Evolutionary conservation across 2,329 filamentous ascomycete species (phyloP).

Genomic region (Hypoxylon sp.): DNA sequence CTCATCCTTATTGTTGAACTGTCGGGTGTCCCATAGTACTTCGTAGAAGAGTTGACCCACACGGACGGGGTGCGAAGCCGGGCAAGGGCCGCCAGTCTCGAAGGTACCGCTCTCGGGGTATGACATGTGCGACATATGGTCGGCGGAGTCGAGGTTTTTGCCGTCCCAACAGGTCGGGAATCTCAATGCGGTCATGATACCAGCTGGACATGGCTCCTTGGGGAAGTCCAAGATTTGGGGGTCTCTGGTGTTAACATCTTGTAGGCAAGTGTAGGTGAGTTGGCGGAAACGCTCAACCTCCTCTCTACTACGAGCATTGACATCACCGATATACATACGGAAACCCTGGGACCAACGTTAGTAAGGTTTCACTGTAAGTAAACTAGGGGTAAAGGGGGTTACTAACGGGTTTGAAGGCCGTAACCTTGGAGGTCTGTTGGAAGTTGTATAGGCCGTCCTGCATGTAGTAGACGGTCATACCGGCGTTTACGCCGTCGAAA

Average conservation of each 20-base stretch:
- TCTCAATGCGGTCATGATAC: slow-evolving; percentile 61
- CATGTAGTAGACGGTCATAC: slow-evolving; percentile 64
- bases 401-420: slow-evolving; percentile 59
- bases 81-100: slow-evolving; percentile 55
- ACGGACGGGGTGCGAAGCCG: slow-evolving; percentile 56
- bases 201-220: slow-evolving; percentile 57
- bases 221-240: slow-evolving; percentile 59
- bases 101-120: slow-evolving; percentile 59
- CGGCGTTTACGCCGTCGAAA: slow-evolving; percentile 55
- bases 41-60: slow-evolving; percentile 59
- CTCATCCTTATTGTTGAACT: slow-evolving; percentile 56
- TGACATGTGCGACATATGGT: slow-evolving; percentile 61
- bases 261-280: slow-evolving; percentile 61
- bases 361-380: slow-evolving; percentile 20
- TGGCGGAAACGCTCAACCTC: slow-evolving; percentile 58
- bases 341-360: slow-evolving; percentile 54
- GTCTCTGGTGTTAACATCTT: slow-evolving; percentile 56
- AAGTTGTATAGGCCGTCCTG: slow-evolving; percentile 52
- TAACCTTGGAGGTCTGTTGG: slow-evolving; percentile 58
- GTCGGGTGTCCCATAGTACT: slow-evolving; percentile 57
- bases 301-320: slow-evolving; percentile 54
- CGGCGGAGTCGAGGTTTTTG: slow-evolving; percentile 60
- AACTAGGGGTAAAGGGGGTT: background rate
- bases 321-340: slow-evolving; percentile 62
- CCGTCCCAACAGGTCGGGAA: slow-evolving; percentile 66